phyloP scores from a whole-genome alignment of 2,329 filamentous ascomycete genomes.

The Anthostomella pinea region DNA sequence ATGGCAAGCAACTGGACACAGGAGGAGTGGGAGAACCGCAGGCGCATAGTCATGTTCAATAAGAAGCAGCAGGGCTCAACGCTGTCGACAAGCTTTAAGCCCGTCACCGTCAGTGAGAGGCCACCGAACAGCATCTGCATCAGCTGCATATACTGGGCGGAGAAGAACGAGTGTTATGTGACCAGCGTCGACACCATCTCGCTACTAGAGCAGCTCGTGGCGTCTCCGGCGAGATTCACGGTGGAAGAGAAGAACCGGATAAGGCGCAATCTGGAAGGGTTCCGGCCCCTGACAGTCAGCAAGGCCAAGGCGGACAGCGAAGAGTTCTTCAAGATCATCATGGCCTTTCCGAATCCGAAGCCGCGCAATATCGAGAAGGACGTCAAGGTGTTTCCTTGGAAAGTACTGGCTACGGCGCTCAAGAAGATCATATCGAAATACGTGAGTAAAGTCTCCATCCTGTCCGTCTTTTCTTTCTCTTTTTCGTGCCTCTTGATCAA shows the following conservation, averaged over 20 bases:
- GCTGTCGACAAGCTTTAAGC: conserved; percentile 75
- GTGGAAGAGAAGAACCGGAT: conserved; percentile 99
- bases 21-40: conserved; percentile 75
- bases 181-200: conserved; percentile 97
- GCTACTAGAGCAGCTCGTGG: conserved; percentile 87
- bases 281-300: conserved; percentile 87
- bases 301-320: conserved; percentile 91
- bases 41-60: conserved; percentile 85
- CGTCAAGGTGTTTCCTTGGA: conserved; percentile 98
- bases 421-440: conserved; percentile 99
- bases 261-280: conserved; percentile 90
- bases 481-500: not conserved
- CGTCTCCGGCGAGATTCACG: conserved; percentile 71
- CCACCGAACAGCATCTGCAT: conserved; percentile 86
- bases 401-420: conserved; percentile 77
- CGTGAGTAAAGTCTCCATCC: conserved; percentile 25
- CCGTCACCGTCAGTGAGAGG: conserved; percentile 75
- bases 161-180: conserved; percentile 86
- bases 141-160: conserved; percentile 96
- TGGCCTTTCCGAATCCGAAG: conserved; percentile 94
- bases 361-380: conserved; percentile 98
- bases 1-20: conserved; percentile 83
- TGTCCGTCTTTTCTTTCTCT: not conserved
- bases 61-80: conserved; percentile 79
- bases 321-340: conserved; percentile 98